phyloP scores from a whole-genome alignment of 805 yeast species.

The Candida berthetii region DNA sequence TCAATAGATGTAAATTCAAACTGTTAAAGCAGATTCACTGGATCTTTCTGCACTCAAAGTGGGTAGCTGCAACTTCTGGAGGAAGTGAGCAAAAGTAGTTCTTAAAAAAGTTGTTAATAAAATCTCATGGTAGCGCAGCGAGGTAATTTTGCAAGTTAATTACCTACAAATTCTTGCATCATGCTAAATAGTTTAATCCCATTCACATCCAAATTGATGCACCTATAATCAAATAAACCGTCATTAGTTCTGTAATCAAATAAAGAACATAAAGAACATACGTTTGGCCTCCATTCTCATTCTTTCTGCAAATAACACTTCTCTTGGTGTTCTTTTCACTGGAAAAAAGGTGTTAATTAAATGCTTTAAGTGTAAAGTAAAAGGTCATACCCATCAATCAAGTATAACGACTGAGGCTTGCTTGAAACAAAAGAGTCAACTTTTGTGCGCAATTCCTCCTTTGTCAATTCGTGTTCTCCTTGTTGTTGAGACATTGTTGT shows the following conservation, averaged over 20 bases:
- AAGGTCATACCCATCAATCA: conserved; percentile 18
- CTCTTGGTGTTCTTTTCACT: conserved; percentile 13
- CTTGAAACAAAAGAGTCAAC: conserved; percentile 8
- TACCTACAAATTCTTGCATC: conserved; percentile 38
- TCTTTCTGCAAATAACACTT: conserved; percentile 41
- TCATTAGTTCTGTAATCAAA: too few relatives aligned
- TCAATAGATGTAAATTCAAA: too few relatives aligned
- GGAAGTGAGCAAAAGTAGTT: conserved; percentile 47
- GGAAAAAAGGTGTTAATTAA: neutral
- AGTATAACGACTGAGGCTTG: conserved; percentile 10
- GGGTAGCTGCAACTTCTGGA: conserved; percentile 40
- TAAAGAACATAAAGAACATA: conserved; percentile 8
- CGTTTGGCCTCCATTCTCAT: conserved; percentile 35
- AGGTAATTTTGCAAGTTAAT: too few relatives aligned
- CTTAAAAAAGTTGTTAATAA: conserved; percentile 5
- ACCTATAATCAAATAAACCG: conserved; percentile 23
- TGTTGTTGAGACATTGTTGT: too few relatives aligned
- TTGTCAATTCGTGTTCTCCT: conserved; percentile 12
- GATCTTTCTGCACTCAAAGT: conserved; percentile 44
- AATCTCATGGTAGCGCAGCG: too few relatives aligned
- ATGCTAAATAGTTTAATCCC: conserved; percentile 38
- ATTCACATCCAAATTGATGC: conserved; percentile 34
- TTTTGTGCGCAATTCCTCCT: conserved; percentile 5
- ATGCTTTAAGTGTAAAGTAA: neutral
- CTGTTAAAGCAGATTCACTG: too few relatives aligned